Evolutionary conservation across 176 grass and related monocot species (phyloP).

Genomic region (Aegilops umbellulata): DNA sequence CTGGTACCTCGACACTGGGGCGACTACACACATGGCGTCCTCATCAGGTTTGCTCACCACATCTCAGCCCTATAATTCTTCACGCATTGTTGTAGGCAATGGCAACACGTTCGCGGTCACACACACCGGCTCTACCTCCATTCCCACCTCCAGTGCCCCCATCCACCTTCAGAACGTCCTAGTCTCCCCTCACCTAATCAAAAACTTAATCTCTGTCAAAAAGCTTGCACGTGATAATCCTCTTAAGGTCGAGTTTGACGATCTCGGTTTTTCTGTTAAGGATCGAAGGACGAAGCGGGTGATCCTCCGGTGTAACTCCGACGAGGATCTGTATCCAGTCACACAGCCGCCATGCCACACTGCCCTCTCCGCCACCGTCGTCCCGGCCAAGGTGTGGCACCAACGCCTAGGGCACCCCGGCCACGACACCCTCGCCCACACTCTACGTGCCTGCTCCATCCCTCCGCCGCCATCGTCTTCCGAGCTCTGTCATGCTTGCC

Average conservation of each 20-base stretch:
- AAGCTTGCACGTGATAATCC: background rate
- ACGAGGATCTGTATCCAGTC: background rate
- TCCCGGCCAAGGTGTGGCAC: background rate
- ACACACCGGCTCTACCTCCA: background rate
- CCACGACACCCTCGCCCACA: background rate
- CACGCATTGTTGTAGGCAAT: no score
- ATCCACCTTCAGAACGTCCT: background rate
- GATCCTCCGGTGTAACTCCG: background rate
- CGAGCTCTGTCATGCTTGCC: no score
- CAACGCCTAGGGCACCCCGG: background rate
- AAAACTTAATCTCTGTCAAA: background rate
- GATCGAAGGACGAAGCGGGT: background rate
- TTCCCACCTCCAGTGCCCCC: background rate
- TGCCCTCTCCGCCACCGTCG: background rate
- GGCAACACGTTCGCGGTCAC: background rate
- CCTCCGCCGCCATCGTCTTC: background rate
- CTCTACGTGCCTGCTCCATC: background rate
- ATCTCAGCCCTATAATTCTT: no score
- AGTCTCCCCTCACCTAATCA: background rate
- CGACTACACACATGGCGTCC: no score
- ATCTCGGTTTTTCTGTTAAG: background rate
- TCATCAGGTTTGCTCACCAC: no score
- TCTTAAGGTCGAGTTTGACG: background rate
- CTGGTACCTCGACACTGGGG: no score
- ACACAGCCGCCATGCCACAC: background rate